Evolutionary conservation across 192 early-diverging fungal genomes (phyloP).

Genomic region (Mortierella alpina): DNA sequence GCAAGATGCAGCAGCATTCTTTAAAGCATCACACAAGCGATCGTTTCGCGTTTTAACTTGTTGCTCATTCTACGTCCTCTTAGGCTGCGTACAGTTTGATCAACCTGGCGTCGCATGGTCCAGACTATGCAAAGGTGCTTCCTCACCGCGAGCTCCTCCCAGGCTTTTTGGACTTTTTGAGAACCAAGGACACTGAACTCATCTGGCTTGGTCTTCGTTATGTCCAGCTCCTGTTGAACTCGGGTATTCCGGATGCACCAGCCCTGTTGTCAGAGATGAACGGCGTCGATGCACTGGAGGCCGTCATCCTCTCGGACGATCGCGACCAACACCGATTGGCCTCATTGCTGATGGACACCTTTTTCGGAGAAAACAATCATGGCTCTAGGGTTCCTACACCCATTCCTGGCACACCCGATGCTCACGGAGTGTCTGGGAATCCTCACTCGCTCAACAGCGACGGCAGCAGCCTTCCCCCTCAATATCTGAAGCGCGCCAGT

Average conservation of each 20-base stretch:
- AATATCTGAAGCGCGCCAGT: constrained; percentile 45
- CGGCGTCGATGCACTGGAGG: constrained; percentile 70
- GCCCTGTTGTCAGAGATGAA: constrained; percentile 43
- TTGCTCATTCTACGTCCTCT: not conserved
- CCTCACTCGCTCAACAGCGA: not conserved
- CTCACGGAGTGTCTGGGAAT: constrained; percentile 2
- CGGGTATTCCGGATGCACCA: constrained; percentile 55
- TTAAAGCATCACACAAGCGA: not conserved
- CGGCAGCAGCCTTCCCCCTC: constrained; percentile 26
- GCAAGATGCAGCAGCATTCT: too few relatives aligned
- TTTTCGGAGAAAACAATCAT: constrained; percentile 65
- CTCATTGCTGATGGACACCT: constrained; percentile 67
- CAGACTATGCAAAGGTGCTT: constrained; percentile 57
- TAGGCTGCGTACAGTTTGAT: constrained; percentile 72
- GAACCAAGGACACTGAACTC: constrained; percentile 71
- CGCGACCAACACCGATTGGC: constrained; percentile 60
- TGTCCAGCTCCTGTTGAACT: constrained; percentile 63
- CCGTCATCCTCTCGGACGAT: constrained; percentile 61
- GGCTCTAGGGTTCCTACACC: constrained; percentile 48
- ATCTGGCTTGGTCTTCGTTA: constrained; percentile 73
- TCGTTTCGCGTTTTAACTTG: not conserved
- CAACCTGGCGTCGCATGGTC: constrained; percentile 68
- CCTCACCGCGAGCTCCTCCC: constrained; percentile 58
- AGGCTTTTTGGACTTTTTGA: constrained; percentile 68
- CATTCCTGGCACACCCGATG: constrained; percentile 42